Evolutionary conservation across 2,329 filamentous ascomycete genomes (phyloP), one percentile per base, ranked within the genome.

Genomic region (Colletotrichum tabaci): DNA sequence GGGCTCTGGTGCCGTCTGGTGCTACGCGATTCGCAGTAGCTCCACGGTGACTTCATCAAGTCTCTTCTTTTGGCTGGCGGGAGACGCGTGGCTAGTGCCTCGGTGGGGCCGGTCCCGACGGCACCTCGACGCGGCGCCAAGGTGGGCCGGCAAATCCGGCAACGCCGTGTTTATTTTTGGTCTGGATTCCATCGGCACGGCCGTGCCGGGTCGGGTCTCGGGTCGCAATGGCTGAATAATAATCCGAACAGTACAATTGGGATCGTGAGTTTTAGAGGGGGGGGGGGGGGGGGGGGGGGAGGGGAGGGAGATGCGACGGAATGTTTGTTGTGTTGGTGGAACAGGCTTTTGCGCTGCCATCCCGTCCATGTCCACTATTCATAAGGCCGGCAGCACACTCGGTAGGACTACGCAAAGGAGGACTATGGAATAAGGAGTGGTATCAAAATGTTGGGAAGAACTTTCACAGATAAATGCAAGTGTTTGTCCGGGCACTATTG

Each of bases 21-120:
- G 16, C 38, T 53, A 16, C n/a, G 30, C 21, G 47, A 21, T 8
- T 40, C 35, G n/a, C 53, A 40, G 53, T 66, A 44, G 65, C 58
- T 50, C 58, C 58, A 60, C 40, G 58, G 55, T 71, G 69, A 71
- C 58, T 69, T 72, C 69, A 69, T 72, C 53, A 23, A 47, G 46
- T 16, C 35, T 38, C 9, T 6, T 8, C 21, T 23, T 57, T 72
- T 72, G 66, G 58, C 68, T 47, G 30, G 38, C 5, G 18, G 18
- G 46, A 58, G 68, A 68, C 65, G 65, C 68, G 68, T 68, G 46
- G 65, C 65, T 64, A 40, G 55, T 38, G 30, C 18, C 35, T 49
- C 40, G 38, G 55, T 49, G 47, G 52, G 40, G 65, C 23, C 60
- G 69, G 50, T 26, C 58, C 47, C 30, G 26, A 52, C 65, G 53